Conservation (phyloP, 768 basidiomycete genomes). For the Hypholoma fasciculare region DNA sequence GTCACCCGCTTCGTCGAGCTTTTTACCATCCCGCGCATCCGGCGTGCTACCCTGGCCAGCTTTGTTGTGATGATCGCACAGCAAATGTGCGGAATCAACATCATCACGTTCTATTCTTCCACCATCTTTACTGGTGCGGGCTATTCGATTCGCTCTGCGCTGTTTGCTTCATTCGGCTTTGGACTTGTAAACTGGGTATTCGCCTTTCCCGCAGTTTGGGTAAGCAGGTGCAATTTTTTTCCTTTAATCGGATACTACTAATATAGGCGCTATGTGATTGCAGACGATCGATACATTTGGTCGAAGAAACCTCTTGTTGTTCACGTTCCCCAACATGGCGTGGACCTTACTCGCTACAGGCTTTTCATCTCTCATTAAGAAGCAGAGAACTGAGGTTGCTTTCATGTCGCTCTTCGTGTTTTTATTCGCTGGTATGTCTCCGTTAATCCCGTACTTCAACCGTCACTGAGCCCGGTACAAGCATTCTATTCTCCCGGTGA, state of each 20-base stretch:
- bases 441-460: slow-evolving; percentile 17
- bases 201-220: slow-evolving; percentile 58
- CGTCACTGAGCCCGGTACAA: background rate
- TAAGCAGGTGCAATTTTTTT: too few species aligned
- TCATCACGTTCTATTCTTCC: slow-evolving; percentile 74
- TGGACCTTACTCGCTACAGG: slow-evolving; percentile 72
- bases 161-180: slow-evolving; percentile 64
- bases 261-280: slow-evolving; percentile 27
- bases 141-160: slow-evolving; percentile 50
- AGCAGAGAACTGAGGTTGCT: slow-evolving; percentile 34
- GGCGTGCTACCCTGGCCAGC: slow-evolving; percentile 45
- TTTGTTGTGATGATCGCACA: slow-evolving; percentile 63
- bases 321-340: slow-evolving; percentile 83
- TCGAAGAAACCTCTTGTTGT: slow-evolving; percentile 69
- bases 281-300: slow-evolving; percentile 75
- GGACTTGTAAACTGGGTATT: slow-evolving; percentile 61
- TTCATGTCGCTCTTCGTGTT: slow-evolving; percentile 43
- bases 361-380: slow-evolving; percentile 60
- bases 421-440: slow-evolving; percentile 37
- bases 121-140: slow-evolving; percentile 63
- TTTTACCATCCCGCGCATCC: slow-evolving; percentile 65
- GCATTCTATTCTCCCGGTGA: slow-evolving; percentile 82
- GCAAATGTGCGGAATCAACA: slow-evolving; percentile 80
- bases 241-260: too few species aligned
- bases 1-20: slow-evolving; percentile 53